Conservation (phyloP, 2,329 filamentous ascomycete genomes). For the Arthroderma sp. region DNA sequence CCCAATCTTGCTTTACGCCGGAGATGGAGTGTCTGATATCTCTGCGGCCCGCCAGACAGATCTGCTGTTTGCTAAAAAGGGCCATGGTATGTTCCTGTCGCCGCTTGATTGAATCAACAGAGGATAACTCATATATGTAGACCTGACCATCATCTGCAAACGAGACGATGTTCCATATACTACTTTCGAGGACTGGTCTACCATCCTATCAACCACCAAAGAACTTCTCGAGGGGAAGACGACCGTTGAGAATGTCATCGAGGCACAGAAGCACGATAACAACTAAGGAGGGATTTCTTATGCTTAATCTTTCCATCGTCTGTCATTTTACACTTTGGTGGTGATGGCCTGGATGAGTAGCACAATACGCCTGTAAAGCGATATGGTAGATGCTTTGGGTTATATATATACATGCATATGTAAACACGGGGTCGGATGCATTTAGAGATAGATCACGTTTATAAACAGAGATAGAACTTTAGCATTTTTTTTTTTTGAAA, state of each 20-base stretch:
- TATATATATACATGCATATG: too few relatives aligned
- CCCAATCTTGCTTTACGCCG: constrained; percentile 84
- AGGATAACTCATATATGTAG: constrained; percentile 32
- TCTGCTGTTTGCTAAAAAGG: constrained; percentile 83
- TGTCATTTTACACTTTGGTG: background rate
- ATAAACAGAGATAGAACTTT: too few relatives aligned
- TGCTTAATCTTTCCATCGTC: background rate
- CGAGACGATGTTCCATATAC: constrained; percentile 76
- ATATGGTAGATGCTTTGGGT: too few relatives aligned
- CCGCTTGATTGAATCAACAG: constrained; percentile 7
- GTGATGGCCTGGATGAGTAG: too few relatives aligned
- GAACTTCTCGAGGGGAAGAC: constrained; percentile 60
- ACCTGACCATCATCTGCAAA: constrained; percentile 79
- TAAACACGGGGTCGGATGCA: too few relatives aligned
- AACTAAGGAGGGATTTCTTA: background rate
- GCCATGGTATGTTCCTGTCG: constrained; percentile 51
- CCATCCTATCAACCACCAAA: constrained; percentile 64
- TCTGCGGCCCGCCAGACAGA: constrained; percentile 89
- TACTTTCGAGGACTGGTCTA: constrained; percentile 71
- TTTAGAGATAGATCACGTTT: too few relatives aligned
- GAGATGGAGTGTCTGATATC: constrained; percentile 85
- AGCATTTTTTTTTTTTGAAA: too few relatives aligned
- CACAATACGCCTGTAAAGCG: too few relatives aligned
- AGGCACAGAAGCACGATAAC: constrained; percentile 7
- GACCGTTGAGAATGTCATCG: constrained; percentile 10